phyloP scores from a whole-genome alignment of 805 yeast genomes.

The Barnettozyma wickerhamii region DNA sequence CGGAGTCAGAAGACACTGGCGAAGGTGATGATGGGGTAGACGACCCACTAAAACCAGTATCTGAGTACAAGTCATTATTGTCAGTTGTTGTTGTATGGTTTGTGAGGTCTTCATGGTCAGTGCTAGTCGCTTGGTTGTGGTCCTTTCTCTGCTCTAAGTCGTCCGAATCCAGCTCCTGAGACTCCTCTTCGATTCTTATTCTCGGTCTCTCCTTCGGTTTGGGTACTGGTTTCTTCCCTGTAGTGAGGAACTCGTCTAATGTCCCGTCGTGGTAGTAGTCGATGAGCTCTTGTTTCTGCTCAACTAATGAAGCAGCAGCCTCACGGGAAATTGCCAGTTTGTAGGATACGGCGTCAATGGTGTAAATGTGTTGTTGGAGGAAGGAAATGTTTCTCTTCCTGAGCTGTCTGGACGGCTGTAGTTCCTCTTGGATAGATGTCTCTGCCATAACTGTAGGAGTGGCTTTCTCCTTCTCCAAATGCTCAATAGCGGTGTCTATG shows the following conservation, averaged over 20 bases:
- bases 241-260: constrained; percentile 12
- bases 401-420: constrained; percentile 4
- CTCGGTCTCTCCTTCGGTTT: not conserved
- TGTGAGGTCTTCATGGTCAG: too few relatives aligned
- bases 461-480: not conserved
- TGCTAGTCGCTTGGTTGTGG: not conserved
- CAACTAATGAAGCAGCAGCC: constrained; percentile 20
- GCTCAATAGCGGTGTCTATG: not conserved
- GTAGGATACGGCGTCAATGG: constrained; percentile 23
- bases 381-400: constrained; percentile 20
- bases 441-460: not conserved
- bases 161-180: not conserved
- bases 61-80: not conserved
- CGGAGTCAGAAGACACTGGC: too few relatives aligned
- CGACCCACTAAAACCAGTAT: too few relatives aligned
- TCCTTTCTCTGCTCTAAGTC: not conserved
- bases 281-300: constrained; percentile 19
- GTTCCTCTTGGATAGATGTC: not conserved
- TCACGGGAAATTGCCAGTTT: constrained; percentile 15
- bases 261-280: constrained; percentile 27
- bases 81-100: too few relatives aligned
- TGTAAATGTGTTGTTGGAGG: constrained; percentile 24
- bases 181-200: not conserved
- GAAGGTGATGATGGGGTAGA: too few relatives aligned
- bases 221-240: constrained; percentile 1